Evolutionary conservation across 129 eudicot genomes (phyloP).

Genomic region (Daucus carota): DH1_v3.0 NC_030382.2:55383501-55384000

Average conservation of each 20-base stretch:
- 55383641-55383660: conserved; percentile 20
- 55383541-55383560: conserved; percentile 20
- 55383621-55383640: conserved; percentile 18
- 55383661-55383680: conserved; percentile 27
- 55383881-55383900: conserved; percentile 22
- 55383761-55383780: conserved; percentile 23
- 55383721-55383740: conserved; percentile 31
- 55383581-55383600: conserved; percentile 27
- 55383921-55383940: conserved; percentile 18
- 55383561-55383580: conserved; percentile 23
- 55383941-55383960: conserved; percentile 18
- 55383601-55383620: conserved; percentile 25
- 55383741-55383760: conserved; percentile 24
- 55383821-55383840: conserved; percentile 26
- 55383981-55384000: background rate
- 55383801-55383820: conserved; percentile 18
- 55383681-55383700: conserved; percentile 35
- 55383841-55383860: conserved; percentile 19
- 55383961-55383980: conserved; percentile 30
- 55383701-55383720: conserved; percentile 42
- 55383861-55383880: conserved; percentile 23
- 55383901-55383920: conserved; percentile 20
- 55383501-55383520: conserved; percentile 13
- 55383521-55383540: background rate
- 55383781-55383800: conserved; percentile 18